phyloP scores from a whole-genome alignment of 1,139 yeast species.

The Blastobotrys indianensis region DNA sequence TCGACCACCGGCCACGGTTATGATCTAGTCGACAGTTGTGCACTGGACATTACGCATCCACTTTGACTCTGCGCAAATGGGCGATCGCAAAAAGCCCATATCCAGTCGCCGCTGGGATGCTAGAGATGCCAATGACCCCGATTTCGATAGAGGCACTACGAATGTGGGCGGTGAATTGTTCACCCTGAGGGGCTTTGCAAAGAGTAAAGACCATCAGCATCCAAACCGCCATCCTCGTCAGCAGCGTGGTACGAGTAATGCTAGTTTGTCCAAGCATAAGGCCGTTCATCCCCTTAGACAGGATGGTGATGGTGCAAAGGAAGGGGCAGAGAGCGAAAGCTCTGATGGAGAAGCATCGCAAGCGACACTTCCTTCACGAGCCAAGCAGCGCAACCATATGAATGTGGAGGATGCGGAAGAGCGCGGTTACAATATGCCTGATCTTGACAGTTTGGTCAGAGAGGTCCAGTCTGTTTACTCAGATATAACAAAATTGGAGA shows the following conservation, averaged over 20 bases:
- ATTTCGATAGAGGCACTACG: constrained; percentile 9
- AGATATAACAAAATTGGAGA: constrained; percentile 25
- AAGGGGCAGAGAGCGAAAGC: background rate
- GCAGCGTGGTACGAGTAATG: no score
- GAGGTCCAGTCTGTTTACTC: constrained; percentile 25
- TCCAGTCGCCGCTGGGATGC: background rate
- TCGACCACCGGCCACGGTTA: background rate
- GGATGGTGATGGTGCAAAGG: background rate
- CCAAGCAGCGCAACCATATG: background rate
- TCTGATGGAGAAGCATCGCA: background rate
- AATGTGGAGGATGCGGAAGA: background rate
- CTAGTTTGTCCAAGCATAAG: background rate
- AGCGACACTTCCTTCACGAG: background rate
- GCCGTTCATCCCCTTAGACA: background rate
- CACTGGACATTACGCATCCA: no score
- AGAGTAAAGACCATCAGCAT: background rate
- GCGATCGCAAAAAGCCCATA: background rate
- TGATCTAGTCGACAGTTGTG: background rate
- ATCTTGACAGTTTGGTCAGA: constrained; percentile 7
- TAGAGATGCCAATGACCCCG: constrained; percentile 4
- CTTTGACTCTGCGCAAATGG: no score
- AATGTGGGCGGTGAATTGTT: constrained; percentile 4
- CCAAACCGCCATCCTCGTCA: background rate
- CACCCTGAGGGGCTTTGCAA: constrained; percentile 5
- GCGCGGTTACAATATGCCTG: constrained; percentile 2